These are phyloP conservation scores for Ajuga reptans DNA, from an alignment of 305 asterid species.

Conservation along the genomic window DNA sequence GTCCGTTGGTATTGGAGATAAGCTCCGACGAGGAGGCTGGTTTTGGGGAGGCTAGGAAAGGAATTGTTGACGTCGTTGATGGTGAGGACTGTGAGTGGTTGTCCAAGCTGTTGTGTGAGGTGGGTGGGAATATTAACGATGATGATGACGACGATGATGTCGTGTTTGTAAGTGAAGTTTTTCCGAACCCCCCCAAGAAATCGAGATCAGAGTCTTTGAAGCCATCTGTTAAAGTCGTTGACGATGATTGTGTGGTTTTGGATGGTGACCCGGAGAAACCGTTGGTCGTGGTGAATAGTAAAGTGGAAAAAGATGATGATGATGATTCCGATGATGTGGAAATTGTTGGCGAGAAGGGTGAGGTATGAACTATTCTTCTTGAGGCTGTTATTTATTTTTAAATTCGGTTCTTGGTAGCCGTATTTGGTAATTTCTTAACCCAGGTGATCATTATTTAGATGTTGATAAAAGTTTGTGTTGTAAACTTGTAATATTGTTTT, in stretches of 20 bases:
- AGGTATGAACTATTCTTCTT: slow-evolving; percentile 37
- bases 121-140: slow-evolving; percentile 29
- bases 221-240: slow-evolving; percentile 3
- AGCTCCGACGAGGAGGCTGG: slow-evolving; percentile 76
- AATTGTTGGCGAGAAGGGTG: slow-evolving; percentile 75
- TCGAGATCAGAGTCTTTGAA: slow-evolving; percentile 20
- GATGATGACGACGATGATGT: slow-evolving; percentile 41
- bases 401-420: background rate
- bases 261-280: slow-evolving; percentile 69
- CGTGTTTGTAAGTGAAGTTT: slow-evolving; percentile 37
- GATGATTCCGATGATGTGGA: slow-evolving; percentile 60
- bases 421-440: background rate
- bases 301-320: slow-evolving; percentile 34
- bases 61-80: slow-evolving; percentile 22
- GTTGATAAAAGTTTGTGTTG: background rate
- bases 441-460: background rate
- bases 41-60: slow-evolving; percentile 20
- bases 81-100: slow-evolving; percentile 49
- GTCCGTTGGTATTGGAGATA: slow-evolving; percentile 42
- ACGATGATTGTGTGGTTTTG: slow-evolving; percentile 69
- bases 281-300: slow-evolving; percentile 25
- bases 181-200: slow-evolving; percentile 26
- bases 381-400: background rate
- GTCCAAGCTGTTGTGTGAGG: slow-evolving; percentile 40
- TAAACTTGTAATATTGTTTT: background rate